A percentile compares a stretch with the other conserved stretches of the same genome.
phyloP scores from a whole-genome alignment of 2,329 filamentous ascomycete genomes.

The Sporothrix dimorphospora region DNA sequence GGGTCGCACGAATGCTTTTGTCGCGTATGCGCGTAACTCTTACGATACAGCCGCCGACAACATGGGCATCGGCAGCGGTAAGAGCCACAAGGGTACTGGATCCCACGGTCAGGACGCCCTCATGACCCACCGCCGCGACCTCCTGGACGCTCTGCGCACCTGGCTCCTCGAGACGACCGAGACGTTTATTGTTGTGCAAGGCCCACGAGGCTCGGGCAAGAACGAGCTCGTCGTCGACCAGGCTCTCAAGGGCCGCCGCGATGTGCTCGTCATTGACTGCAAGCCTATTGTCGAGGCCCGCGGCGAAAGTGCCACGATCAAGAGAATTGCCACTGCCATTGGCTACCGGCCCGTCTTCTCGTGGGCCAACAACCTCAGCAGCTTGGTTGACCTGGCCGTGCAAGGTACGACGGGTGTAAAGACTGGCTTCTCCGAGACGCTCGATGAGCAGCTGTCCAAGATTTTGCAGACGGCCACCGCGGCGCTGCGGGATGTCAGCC shows the following conservation, averaged over 20 bases:
- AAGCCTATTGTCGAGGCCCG: slow-evolving; percentile 90
- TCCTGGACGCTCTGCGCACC: slow-evolving; percentile 79
- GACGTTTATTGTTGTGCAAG: slow-evolving; percentile 92
- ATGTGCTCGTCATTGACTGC: slow-evolving; percentile 87
- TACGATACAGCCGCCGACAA: slow-evolving; percentile 61
- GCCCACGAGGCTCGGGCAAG: slow-evolving; percentile 89
- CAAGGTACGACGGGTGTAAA: slow-evolving; percentile 94
- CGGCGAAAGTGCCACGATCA: slow-evolving; percentile 84
- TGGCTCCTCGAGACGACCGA: slow-evolving; percentile 89
- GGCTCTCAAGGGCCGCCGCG: slow-evolving; percentile 72
- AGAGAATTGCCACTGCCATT: slow-evolving; percentile 76
- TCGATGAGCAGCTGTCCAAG: slow-evolving; percentile 86
- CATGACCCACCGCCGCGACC: slow-evolving; percentile 82
- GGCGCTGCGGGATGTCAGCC: slow-evolving; percentile 76
- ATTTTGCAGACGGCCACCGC: slow-evolving; percentile 82
- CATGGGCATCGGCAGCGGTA: slow-evolving; percentile 59
- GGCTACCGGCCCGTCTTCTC: slow-evolving; percentile 94
- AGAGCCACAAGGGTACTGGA: slow-evolving; percentile 34
- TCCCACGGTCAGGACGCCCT: slow-evolving; percentile 69
- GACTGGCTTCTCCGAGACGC: slow-evolving; percentile 88
- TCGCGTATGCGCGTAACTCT: slow-evolving; percentile 52
- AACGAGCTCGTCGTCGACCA: slow-evolving; percentile 85
- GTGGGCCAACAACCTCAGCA: slow-evolving; percentile 94
- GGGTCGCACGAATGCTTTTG: slow-evolving; percentile 67
- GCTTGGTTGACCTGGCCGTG: slow-evolving; percentile 86